Percentiles rank a stretch among this genome's conserved stretches.
phyloP scores from a whole-genome alignment of 331 rosid species.

The Erythrophleum ivorense region DNA sequence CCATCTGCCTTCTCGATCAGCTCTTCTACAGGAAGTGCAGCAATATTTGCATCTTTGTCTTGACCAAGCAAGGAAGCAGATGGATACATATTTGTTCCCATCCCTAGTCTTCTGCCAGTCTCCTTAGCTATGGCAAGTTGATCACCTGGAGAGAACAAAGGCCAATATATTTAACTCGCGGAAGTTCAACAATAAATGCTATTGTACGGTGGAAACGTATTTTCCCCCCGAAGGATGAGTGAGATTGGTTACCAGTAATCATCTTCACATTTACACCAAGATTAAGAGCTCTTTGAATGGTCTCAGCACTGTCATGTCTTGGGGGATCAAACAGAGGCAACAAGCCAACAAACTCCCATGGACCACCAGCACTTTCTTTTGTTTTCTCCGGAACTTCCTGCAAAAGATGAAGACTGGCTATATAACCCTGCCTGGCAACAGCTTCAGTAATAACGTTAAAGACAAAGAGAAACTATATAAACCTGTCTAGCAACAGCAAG shows the following conservation, averaged over 20 bases:
- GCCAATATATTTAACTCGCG: not conserved
- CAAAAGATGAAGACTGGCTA: slow-evolving; percentile 9
- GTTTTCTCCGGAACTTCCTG: slow-evolving; percentile 88
- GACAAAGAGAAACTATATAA: not conserved
- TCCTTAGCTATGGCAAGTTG: slow-evolving; percentile 99
- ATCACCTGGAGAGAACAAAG: slow-evolving; percentile 65
- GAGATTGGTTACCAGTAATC: slow-evolving; percentile 79
- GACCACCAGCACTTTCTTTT: slow-evolving; percentile 83
- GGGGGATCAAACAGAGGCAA: slow-evolving; percentile 95
- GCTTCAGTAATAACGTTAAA: slow-evolving; percentile 26
- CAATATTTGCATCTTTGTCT: slow-evolving; percentile 77
- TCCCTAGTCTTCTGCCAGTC: slow-evolving; percentile 96
- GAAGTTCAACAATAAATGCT: slow-evolving; percentile 2
- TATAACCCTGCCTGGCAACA: slow-evolving; percentile 77
- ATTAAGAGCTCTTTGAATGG: slow-evolving; percentile 88
- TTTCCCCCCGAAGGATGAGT: not conserved
- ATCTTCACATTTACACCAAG: slow-evolving; percentile 98
- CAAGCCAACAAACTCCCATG: slow-evolving; percentile 94
- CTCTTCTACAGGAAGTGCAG: slow-evolving; percentile 89
- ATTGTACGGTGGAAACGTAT: not conserved
- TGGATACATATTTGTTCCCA: slow-evolving; percentile 99
- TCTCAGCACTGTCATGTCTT: slow-evolving; percentile 96
- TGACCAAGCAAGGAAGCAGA: slow-evolving; percentile 93
- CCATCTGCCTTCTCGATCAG: slow-evolving; percentile 96
- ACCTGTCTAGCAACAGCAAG: slow-evolving; percentile 97